A percentile compares a stretch with the other conserved stretches of the same genome.
These are phyloP conservation scores for Acanthamoeba lenticulata DNA, from an alignment of 208 protist genomes.

Conservation along the genomic window DNA sequence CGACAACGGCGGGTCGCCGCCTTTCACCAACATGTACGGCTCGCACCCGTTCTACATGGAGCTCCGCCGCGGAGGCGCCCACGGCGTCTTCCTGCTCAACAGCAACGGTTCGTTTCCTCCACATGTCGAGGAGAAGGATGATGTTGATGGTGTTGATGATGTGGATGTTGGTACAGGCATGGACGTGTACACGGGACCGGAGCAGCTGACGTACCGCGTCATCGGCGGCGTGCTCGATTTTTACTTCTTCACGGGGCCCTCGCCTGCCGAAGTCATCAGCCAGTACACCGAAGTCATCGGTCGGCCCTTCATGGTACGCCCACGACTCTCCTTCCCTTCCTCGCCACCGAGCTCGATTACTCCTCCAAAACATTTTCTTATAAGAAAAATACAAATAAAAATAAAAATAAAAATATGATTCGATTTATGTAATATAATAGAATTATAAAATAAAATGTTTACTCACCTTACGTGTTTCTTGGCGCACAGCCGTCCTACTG, in stretches of 20 bases:
- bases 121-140: background rate
- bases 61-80: background rate
- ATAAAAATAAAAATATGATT: no score
- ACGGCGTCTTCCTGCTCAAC: slow-evolving; percentile 87
- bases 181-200: background rate
- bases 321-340: no score
- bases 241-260: slow-evolving; percentile 87
- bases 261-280: slow-evolving; percentile 78
- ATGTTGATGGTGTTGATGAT: background rate
- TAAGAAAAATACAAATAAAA: no score
- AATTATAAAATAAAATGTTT: no score
- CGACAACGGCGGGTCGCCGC: slow-evolving; percentile 54
- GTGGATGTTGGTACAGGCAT: background rate
- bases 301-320: slow-evolving; percentile 81
- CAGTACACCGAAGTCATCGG: slow-evolving; percentile 88
- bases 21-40: slow-evolving; percentile 82
- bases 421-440: no score
- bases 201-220: slow-evolving; percentile 77
- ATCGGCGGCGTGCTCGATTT: slow-evolving; percentile 86
- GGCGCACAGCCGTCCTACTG: slow-evolving; percentile 56
- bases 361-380: no score
- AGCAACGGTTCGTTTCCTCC: slow-evolving; percentile 82
- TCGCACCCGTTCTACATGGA: slow-evolving; percentile 87
- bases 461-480: no score
- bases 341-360: no score